phyloP scores from a whole-genome alignment of 306 rosid species.

The Vachellia collinsii region DNA sequence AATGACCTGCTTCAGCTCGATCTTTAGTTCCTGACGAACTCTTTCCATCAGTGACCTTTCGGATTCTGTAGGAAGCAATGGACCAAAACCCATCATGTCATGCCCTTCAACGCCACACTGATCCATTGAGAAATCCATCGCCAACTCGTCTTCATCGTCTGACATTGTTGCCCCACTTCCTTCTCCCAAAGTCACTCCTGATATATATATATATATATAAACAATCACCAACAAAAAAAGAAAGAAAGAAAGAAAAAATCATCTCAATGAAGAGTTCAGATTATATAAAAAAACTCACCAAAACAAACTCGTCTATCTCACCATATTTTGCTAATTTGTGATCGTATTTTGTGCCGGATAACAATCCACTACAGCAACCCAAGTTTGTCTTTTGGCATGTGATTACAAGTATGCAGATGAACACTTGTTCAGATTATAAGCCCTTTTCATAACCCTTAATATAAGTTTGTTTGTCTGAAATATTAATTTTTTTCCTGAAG shows the following conservation, averaged over 20 bases:
- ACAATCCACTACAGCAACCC: background rate
- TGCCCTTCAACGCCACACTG: constrained; percentile 70
- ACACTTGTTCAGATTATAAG: background rate
- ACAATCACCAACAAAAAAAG: background rate
- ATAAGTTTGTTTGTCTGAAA: too few relatives aligned
- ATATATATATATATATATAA: background rate
- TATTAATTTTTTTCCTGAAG: too few relatives aligned
- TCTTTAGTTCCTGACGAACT: constrained; percentile 94
- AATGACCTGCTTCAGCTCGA: constrained; percentile 89
- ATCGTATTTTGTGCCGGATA: background rate
- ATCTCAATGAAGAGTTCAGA: background rate
- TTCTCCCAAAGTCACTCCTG: constrained; percentile 90
- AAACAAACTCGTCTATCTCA: too few relatives aligned
- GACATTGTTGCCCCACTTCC: constrained; percentile 98
- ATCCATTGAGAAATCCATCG: constrained; percentile 77
- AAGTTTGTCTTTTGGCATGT: background rate
- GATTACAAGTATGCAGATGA: background rate
- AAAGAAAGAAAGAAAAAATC: too few relatives aligned
- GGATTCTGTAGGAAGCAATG: constrained; percentile 94
- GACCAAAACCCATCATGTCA: constrained; percentile 97
- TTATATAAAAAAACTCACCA: too few relatives aligned
- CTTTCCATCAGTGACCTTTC: constrained; percentile 95
- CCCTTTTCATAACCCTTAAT: too few relatives aligned
- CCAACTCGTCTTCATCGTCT: constrained; percentile 89
- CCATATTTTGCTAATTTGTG: background rate